Conservation (phyloP, 306 rosid genomes). For the Lathyrus tuberosus region DNA sequence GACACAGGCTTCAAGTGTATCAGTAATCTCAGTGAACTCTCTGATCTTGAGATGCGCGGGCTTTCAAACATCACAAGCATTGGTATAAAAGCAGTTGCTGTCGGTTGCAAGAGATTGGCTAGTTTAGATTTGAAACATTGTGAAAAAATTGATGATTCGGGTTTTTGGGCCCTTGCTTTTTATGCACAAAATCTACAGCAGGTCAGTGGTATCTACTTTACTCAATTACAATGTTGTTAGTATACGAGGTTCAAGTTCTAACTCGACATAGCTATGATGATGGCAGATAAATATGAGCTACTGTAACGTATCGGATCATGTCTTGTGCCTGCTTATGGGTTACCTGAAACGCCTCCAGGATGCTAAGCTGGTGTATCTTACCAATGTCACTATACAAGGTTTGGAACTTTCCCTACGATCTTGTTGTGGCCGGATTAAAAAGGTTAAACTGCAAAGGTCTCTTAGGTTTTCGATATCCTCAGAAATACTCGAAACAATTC, state of each 20-base stretch:
- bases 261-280: constrained; percentile 28
- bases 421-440: constrained; percentile 57
- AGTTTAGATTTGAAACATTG: constrained; percentile 68
- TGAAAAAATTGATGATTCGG: constrained; percentile 58
- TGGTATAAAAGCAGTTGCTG: constrained; percentile 57
- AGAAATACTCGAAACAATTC: constrained; percentile 51
- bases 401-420: constrained; percentile 63
- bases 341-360: constrained; percentile 70
- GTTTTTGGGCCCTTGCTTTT: constrained; percentile 61
- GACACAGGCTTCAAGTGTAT: constrained; percentile 56
- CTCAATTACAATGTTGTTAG: constrained; percentile 4
- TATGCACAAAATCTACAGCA: constrained; percentile 61
- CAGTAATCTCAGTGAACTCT: constrained; percentile 50
- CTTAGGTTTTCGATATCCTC: constrained; percentile 53
- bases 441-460: constrained; percentile 57
- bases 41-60: constrained; percentile 64
- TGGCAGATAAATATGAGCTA: constrained; percentile 69
- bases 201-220: constrained; percentile 41
- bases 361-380: constrained; percentile 58
- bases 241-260: constrained; percentile 32
- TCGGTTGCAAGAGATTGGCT: constrained; percentile 58
- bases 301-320: constrained; percentile 59
- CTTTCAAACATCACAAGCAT: constrained; percentile 55
- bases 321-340: constrained; percentile 62
- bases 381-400: constrained; percentile 54